Evolutionary conservation across 495 filamentous ascomycete species (phyloP).

Genomic region (Usnea hakonensis): DNA sequence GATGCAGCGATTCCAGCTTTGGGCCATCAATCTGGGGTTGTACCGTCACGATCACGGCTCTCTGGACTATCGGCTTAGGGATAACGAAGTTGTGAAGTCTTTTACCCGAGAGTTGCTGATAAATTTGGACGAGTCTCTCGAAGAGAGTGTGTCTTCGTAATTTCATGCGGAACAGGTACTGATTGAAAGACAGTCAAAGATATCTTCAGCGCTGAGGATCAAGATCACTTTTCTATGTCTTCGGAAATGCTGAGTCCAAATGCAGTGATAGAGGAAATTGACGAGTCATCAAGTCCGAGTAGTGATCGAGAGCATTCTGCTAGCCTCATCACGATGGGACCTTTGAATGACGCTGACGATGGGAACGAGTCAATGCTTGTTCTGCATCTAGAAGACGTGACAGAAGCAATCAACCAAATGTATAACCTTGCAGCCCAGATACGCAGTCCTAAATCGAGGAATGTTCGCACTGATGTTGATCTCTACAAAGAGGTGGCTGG

Average conservation of each 20-base stretch:
- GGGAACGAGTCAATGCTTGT: neutral
- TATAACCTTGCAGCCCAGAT: slow-evolving; percentile 23
- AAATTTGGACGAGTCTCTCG: neutral
- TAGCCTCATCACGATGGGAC: neutral
- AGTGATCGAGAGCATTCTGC: neutral
- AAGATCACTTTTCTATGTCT: neutral
- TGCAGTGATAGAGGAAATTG: neutral
- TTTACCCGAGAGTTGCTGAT: neutral
- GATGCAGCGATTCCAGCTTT: slow-evolving; percentile 24
- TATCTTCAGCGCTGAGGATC: neutral
- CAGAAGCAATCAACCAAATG: slow-evolving; percentile 19
- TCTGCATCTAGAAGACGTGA: slow-evolving; percentile 12
- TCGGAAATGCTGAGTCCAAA: neutral
- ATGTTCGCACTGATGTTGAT: slow-evolving; percentile 4
- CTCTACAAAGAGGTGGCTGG: neutral
- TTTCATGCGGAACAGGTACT: neutral
- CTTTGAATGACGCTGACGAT: neutral
- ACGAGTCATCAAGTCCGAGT: neutral
- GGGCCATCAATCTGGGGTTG: slow-evolving; percentile 24
- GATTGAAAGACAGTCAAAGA: neutral
- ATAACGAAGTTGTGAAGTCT: slow-evolving; percentile 6
- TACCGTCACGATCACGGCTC: slow-evolving; percentile 22
- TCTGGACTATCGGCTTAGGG: slow-evolving; percentile 25
- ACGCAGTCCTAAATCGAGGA: slow-evolving; percentile 19
- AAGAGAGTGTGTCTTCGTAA: slow-evolving; percentile 3